phyloP scores from a whole-genome alignment of 1,284 basidiomycete genomes.

The Pseudozyma tsukubaensis region DNA sequence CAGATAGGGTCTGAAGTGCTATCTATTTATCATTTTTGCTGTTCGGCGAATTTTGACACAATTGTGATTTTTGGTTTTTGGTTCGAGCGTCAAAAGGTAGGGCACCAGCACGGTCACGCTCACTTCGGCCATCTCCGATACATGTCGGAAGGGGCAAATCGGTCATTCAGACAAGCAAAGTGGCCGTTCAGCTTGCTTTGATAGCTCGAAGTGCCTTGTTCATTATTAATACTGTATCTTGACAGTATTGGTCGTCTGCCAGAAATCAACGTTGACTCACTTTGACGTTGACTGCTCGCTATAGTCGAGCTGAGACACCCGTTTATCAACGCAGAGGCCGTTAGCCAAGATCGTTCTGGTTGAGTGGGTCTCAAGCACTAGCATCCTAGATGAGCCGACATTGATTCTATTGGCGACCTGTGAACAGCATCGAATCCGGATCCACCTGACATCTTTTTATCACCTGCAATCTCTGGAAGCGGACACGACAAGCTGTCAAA shows the following conservation, averaged over 20 bases:
- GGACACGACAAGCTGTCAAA: no score
- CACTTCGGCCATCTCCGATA: no score
- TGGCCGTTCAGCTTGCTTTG: neutral
- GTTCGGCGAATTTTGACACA: neutral
- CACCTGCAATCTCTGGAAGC: no score
- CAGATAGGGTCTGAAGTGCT: neutral
- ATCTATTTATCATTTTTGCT: constrained; percentile 6
- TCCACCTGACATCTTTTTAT: neutral
- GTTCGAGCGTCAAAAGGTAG: neutral
- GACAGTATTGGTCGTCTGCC: no score
- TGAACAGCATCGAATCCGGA: neutral
- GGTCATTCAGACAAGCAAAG: neutral
- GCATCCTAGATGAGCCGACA: neutral
- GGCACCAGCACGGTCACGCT: no score
- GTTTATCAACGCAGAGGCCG: no score
- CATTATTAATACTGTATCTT: no score
- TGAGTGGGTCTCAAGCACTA: no score
- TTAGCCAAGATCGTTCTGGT: no score
- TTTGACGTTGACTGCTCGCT: neutral
- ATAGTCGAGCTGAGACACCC: no score
- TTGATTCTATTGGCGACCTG: neutral
- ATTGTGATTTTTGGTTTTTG: neutral
- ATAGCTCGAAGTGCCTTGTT: no score
- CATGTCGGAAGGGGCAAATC: neutral
- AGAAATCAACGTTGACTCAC: no score